phyloP scores from a whole-genome alignment of 257 asterid species.

The Lavandula angustifolia region DNA sequence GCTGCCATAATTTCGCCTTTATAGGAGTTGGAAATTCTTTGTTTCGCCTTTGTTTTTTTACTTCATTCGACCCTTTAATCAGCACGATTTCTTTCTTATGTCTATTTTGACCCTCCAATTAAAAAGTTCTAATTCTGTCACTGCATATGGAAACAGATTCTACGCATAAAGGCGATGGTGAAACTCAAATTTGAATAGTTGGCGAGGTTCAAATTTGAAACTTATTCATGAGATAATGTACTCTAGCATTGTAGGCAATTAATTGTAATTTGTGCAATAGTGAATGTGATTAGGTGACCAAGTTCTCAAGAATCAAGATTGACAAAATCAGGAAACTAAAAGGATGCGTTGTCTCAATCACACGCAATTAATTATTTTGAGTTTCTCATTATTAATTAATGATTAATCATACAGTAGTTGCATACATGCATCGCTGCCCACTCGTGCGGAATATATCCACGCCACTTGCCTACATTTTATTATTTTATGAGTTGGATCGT shows the following conservation, averaged over 20 bases:
- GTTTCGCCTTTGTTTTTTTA: too few relatives aligned
- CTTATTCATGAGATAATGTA: background rate
- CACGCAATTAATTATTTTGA: background rate
- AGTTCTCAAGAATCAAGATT: conserved; percentile 25
- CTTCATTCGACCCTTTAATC: too few relatives aligned
- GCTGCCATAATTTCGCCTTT: too few relatives aligned
- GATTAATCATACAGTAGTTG: background rate
- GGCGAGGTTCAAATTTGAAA: background rate
- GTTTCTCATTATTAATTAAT: conserved; percentile 20
- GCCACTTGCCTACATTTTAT: background rate
- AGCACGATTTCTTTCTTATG: too few relatives aligned
- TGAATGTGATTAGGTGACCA: conserved; percentile 49
- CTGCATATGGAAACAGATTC: background rate
- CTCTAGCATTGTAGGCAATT: too few relatives aligned
- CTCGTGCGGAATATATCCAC: conserved; percentile 31
- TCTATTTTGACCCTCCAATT: too few relatives aligned
- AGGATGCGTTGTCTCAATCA: conserved; percentile 24
- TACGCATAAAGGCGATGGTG: background rate
- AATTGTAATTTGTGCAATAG: conserved; percentile 32
- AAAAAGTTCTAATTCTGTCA: too few relatives aligned
- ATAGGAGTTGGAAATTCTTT: too few relatives aligned
- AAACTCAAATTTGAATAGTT: background rate
- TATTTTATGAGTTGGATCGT: background rate
- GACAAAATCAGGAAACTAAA: conserved; percentile 6
- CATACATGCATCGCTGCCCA: conserved; percentile 20